phyloP scores from a whole-genome alignment of 768 basidiomycete genomes.

The Phlegmacium glaucopus region DNA sequence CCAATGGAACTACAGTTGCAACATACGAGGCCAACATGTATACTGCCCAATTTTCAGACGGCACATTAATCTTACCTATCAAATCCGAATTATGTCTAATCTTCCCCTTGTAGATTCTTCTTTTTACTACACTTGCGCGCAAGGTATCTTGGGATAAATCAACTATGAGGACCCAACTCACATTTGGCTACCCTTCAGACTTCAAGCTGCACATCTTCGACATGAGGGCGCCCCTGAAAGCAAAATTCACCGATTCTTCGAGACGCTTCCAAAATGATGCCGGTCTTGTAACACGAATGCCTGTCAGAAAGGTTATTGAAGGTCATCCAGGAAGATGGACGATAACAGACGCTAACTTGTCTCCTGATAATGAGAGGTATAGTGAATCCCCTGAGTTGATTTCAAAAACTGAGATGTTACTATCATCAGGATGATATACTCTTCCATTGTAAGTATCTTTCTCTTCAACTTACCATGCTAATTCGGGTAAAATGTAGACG shows the following conservation, averaged over 20 bases:
- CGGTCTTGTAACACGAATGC: slow-evolving; percentile 41
- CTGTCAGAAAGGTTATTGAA: slow-evolving; percentile 60
- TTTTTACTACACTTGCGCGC: slow-evolving; percentile 91
- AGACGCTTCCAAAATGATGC: slow-evolving; percentile 19
- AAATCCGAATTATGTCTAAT: slow-evolving; percentile 1
- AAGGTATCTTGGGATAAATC: slow-evolving; percentile 46
- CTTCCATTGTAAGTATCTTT: slow-evolving; percentile 64
- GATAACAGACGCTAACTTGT: slow-evolving; percentile 91
- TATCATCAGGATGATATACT: slow-evolving; percentile 78
- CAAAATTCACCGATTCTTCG: slow-evolving; percentile 16
- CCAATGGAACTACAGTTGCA: slow-evolving; percentile 77
- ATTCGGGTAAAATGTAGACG: slow-evolving; percentile 37
- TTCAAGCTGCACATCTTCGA: slow-evolving; percentile 90
- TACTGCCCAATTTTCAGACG: slow-evolving; percentile 79
- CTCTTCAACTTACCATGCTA: not conserved
- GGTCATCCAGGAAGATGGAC: slow-evolving; percentile 86
- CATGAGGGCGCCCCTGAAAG: slow-evolving; percentile 46
- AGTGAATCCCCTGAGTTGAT: slow-evolving; percentile 1
- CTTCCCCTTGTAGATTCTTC: slow-evolving; percentile 57
- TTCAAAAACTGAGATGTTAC: not conserved
- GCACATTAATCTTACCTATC: slow-evolving; percentile 29
- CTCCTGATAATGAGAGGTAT: slow-evolving; percentile 83
- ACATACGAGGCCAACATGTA: slow-evolving; percentile 74
- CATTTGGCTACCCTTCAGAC: slow-evolving; percentile 41
- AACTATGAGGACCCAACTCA: not conserved